Percentiles rank a stretch among this genome's conserved stretches.
Evolutionary conservation across 1,284 basidiomycete species (phyloP).

Genomic region (Boletus holoroseus): DNA sequence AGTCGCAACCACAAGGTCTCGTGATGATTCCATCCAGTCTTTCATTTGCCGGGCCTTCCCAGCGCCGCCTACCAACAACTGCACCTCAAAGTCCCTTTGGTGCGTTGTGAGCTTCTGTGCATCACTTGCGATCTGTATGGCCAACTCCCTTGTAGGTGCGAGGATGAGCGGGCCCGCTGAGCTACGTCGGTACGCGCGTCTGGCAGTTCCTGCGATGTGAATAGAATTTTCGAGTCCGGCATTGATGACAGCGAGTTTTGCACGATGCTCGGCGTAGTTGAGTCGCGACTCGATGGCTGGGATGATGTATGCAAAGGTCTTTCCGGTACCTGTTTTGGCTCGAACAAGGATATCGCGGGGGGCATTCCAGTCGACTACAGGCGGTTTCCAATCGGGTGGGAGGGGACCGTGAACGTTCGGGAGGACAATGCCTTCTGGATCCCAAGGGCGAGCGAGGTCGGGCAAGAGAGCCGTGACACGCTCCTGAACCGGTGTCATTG

Average conservation of each 20-base stretch:
- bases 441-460: constrained; percentile 47
- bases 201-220: constrained; percentile 31
- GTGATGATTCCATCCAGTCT: constrained; percentile 58
- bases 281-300: constrained; percentile 80
- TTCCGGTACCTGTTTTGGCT: constrained; percentile 92
- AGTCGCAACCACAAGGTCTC: constrained; percentile 90
- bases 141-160: constrained; percentile 91
- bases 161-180: constrained; percentile 79
- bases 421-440: constrained; percentile 23
- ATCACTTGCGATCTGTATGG: constrained; percentile 89
- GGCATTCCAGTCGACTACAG: constrained; percentile 31
- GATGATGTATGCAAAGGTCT: constrained; percentile 87
- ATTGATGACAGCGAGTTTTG: constrained; percentile 38
- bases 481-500: constrained; percentile 84
- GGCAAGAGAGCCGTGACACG: constrained; percentile 71
- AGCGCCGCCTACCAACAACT: constrained; percentile 78
- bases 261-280: constrained; percentile 42
- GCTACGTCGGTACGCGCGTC: constrained; percentile 38
- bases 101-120: constrained; percentile 66
- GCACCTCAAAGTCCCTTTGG: constrained; percentile 64
- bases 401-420: background rate
- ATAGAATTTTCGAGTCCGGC: constrained; percentile 37
- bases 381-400: constrained; percentile 12
- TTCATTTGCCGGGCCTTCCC: constrained; percentile 63
- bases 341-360: constrained; percentile 69